Evolutionary conservation across 306 rosid genomes (phyloP).

Genomic region (Sesbania bispinosa): DNA sequence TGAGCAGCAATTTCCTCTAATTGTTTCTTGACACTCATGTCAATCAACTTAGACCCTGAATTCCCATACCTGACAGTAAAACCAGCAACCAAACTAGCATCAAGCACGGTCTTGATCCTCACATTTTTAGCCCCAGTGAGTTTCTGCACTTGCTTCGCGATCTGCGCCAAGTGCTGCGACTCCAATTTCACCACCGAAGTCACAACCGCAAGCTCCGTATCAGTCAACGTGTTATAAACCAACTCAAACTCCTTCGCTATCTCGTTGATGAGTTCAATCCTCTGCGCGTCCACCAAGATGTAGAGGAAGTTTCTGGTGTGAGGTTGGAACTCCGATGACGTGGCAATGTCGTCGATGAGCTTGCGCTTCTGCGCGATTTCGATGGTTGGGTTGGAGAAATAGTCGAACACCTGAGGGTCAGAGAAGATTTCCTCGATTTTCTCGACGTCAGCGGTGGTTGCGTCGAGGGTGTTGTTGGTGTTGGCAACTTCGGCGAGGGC

Average conservation of each 20-base stretch:
- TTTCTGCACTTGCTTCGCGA: slow-evolving; percentile 95
- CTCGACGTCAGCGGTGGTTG: slow-evolving; percentile 62
- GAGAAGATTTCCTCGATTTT: slow-evolving; percentile 60
- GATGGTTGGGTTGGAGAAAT: slow-evolving; percentile 60
- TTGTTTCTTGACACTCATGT: slow-evolving; percentile 91
- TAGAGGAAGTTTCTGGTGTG: slow-evolving; percentile 70
- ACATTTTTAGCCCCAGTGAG: slow-evolving; percentile 80
- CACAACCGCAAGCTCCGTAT: slow-evolving; percentile 75
- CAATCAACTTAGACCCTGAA: slow-evolving; percentile 78
- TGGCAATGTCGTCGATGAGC: slow-evolving; percentile 49
- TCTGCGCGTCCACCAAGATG: slow-evolving; percentile 50
- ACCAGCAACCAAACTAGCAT: slow-evolving; percentile 77
- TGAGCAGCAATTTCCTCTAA: slow-evolving; percentile 85
- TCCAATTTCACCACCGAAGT: slow-evolving; percentile 89
- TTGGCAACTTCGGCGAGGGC: slow-evolving; percentile 75
- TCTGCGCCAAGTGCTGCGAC: slow-evolving; percentile 86
- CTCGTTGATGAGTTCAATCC: slow-evolving; percentile 57
- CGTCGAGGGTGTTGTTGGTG: slow-evolving; percentile 63
- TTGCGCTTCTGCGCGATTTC: slow-evolving; percentile 36
- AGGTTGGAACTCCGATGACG: slow-evolving; percentile 41
- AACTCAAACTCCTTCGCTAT: slow-evolving; percentile 63
- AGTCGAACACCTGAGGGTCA: slow-evolving; percentile 43
- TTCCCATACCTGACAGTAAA: slow-evolving; percentile 76
- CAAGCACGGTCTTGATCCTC: slow-evolving; percentile 70
- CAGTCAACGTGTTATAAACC: slow-evolving; percentile 52